phyloP scores from a whole-genome alignment of 176 grass and related monocot species.

The Eremochloa ophiuroides region DNA sequence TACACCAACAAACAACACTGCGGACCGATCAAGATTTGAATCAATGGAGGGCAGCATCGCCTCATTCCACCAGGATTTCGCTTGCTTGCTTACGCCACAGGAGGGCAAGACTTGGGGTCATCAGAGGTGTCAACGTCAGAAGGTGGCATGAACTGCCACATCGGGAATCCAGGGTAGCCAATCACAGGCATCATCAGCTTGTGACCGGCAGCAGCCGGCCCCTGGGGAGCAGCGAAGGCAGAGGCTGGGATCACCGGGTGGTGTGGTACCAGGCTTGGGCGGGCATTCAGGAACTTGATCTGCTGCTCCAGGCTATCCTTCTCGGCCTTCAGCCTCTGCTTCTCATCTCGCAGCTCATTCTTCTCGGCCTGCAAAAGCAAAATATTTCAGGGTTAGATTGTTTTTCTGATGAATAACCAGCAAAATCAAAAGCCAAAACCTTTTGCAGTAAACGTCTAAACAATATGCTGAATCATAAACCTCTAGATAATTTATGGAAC shows the following conservation, averaged over 20 bases:
- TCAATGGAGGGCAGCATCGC: slow-evolving; percentile 28
- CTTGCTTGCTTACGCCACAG: slow-evolving; percentile 59
- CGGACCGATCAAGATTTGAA: background rate
- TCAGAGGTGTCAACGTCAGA: slow-evolving; percentile 82
- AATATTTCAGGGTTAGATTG: background rate
- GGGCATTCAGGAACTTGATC: slow-evolving; percentile 69
- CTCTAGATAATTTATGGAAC: background rate
- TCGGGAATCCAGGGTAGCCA: slow-evolving; percentile 78
- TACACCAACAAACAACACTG: slow-evolving; percentile 41
- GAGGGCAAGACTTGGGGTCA: slow-evolving; percentile 73
- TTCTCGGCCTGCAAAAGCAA: slow-evolving; percentile 72
- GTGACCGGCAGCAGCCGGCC: slow-evolving; percentile 45
- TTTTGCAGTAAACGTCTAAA: background rate
- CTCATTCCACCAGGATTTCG: slow-evolving; percentile 29
- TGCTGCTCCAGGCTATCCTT: slow-evolving; percentile 93
- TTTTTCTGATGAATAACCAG: background rate
- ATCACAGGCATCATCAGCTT: slow-evolving; percentile 95
- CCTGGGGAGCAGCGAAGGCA: slow-evolving; percentile 50
- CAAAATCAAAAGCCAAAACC: background rate
- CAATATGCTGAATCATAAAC: background rate
- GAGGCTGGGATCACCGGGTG: slow-evolving; percentile 63
- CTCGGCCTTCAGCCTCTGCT: slow-evolving; percentile 84
- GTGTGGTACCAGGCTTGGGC: slow-evolving; percentile 41
- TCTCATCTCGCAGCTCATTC: slow-evolving; percentile 90
- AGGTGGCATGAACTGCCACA: slow-evolving; percentile 98